Conservation (phyloP, 768 basidiomycete species). For the Saitozyma podzolica region DNA sequence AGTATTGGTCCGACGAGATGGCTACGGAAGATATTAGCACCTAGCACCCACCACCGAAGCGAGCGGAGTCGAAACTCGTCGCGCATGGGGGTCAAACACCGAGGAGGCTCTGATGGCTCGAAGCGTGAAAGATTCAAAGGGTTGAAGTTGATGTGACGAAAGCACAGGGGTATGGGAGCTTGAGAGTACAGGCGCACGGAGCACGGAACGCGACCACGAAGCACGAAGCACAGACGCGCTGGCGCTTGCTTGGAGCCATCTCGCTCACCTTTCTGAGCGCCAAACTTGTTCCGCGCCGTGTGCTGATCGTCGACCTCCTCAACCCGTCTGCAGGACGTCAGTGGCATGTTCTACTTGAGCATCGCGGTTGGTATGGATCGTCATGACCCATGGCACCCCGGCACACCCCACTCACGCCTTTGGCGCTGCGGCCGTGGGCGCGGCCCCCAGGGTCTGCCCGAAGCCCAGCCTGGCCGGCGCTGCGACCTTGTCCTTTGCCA, state of each 20-base stretch:
- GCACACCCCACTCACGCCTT: conserved; percentile 38
- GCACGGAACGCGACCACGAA: too few relatives aligned
- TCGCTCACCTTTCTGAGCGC: conserved; percentile 67
- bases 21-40: conserved; percentile 52
- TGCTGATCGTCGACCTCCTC: conserved; percentile 40
- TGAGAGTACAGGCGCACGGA: not conserved
- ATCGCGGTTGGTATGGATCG: not conserved
- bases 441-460: too few relatives aligned
- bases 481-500: conserved; percentile 38
- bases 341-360: not conserved
- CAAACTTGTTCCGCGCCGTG: conserved; percentile 85
- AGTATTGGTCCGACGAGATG: conserved; percentile 98
- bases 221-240: not conserved
- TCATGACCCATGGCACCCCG: not conserved
- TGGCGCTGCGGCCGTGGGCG: conserved; percentile 48
- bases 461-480: conserved; percentile 28
- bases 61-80: too few relatives aligned
- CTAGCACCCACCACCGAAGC: too few relatives aligned
- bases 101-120: too few relatives aligned
- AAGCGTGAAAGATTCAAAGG: not conserved
- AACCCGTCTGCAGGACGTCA: conserved; percentile 26
- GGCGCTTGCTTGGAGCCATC: not conserved
- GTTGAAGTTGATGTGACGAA: not conserved
- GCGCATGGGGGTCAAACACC: too few relatives aligned
- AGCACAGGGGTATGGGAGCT: not conserved